A percentile compares a stretch with the other conserved stretches of the same genome.
phyloP scores from a whole-genome alignment of 768 basidiomycete genomes.

The Lanmaoa pseudosensibilis region DNA sequence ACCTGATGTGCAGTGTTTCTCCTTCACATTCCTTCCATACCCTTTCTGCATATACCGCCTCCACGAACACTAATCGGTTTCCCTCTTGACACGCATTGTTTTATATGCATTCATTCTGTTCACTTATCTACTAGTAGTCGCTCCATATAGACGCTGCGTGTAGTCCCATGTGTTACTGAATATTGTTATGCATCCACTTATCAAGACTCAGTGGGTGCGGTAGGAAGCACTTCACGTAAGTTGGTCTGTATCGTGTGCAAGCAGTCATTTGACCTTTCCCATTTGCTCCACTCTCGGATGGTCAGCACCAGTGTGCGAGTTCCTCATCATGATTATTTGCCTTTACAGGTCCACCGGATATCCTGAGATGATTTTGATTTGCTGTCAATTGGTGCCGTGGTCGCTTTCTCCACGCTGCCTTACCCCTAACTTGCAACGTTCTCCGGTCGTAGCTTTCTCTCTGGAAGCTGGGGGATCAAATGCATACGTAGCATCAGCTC shows the following conservation, averaged over 20 bases:
- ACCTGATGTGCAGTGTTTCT: slow-evolving; percentile 8
- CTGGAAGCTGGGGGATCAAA: neutral
- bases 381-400: neutral
- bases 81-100: slow-evolving; percentile 10
- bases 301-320: neutral
- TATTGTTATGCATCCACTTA: neutral
- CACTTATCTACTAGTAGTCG: slow-evolving; percentile 21
- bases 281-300: neutral
- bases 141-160: slow-evolving; percentile 21
- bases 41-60: slow-evolving; percentile 22
- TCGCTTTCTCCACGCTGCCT: neutral
- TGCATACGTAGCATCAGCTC: neutral
- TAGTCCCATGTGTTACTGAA: slow-evolving; percentile 7
- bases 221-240: neutral
- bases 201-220: neutral
- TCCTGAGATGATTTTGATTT: neutral
- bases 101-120: slow-evolving; percentile 17
- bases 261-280: neutral
- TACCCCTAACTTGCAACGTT: neutral
- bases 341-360: neutral
- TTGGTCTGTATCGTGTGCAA: neutral
- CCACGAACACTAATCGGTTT: slow-evolving; percentile 5
- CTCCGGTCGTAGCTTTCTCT: neutral
- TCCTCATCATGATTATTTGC: slow-evolving; percentile 1
- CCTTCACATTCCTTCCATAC: slow-evolving; percentile 25